Evolutionary conservation across 768 basidiomycete species (phyloP), one percentile per base, ranked within the genome.

Genomic region (Mycena epipterygia): DNA sequence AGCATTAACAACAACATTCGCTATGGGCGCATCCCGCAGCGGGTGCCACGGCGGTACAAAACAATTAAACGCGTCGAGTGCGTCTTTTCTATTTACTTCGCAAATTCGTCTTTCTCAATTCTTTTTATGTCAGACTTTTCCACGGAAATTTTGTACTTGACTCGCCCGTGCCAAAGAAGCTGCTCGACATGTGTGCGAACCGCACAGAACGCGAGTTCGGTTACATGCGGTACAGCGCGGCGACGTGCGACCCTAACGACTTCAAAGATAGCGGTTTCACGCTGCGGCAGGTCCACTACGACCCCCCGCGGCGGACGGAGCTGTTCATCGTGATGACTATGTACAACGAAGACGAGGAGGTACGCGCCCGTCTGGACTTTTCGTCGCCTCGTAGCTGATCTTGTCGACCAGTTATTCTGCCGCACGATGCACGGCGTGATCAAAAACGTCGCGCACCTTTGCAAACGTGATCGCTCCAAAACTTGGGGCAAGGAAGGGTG

Each of bases 401-500:
- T 70, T 5, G 32, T 29, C 48, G 29, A 16, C 33, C 75, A 92
- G 75, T 85, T 99, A 8, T 98, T 98, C 81, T 92, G 91, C 75
- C 83, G 96, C 46, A 95, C 97, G 0, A 96, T 98, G 94, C 94
- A 97, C 76, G 97, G 97, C 58, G 94, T 98, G 8, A 95, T 98
- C 81, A 95, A 94, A 87, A 98, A 98, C 75, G 87, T 98, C 49
- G 92, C 91, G 6, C 95, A 97, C 80, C 80, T 98, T 69, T 95
- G 94, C 77, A 94, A 91, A 73, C 86, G 97, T 25, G 92, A 93
- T 51, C 85, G 94, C 55, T 93, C 91, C 74, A 96, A 95, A 86
- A 98, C 94, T 5, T 99, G 97, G 97, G 97, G 96, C 1, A 93
- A 93, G 79, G 96, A 98, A 0, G 96, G 96, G 1, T 99, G 97